Evolutionary conservation across 441 rosid genomes (phyloP).

Genomic region (Erysimum pusillum): DNA sequence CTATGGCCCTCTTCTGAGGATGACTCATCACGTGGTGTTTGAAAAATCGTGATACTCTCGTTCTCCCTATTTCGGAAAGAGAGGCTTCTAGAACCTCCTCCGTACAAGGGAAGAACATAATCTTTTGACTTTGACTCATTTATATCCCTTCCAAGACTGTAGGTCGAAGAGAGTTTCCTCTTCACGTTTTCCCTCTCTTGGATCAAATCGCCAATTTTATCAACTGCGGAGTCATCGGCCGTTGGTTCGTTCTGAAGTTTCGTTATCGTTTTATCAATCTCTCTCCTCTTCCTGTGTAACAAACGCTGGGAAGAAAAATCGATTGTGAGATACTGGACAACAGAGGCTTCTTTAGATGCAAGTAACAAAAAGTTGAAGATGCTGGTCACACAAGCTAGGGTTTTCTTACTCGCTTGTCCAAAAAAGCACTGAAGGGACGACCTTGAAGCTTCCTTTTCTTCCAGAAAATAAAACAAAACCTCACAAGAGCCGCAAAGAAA

Average conservation of each 20-base stretch:
- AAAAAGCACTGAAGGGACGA: slow-evolving; percentile 66
- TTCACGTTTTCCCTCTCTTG: slow-evolving; percentile 60
- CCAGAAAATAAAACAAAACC: slow-evolving; percentile 88
- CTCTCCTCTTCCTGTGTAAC: slow-evolving; percentile 76
- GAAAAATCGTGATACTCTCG: slow-evolving; percentile 57
- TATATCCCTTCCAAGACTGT: slow-evolving; percentile 80
- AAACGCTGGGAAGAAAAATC: slow-evolving; percentile 56
- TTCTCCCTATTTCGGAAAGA: slow-evolving; percentile 60
- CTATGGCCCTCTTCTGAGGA: slow-evolving; percentile 52
- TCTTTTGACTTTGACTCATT: slow-evolving; percentile 40
- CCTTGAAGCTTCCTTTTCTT: slow-evolving; percentile 80
- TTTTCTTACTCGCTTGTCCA: slow-evolving; percentile 75
- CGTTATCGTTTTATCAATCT: slow-evolving; percentile 59
- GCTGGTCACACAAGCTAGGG: slow-evolving; percentile 21
- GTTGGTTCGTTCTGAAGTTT: slow-evolving; percentile 64
- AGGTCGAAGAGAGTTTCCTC: slow-evolving; percentile 82
- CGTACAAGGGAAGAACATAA: slow-evolving; percentile 62
- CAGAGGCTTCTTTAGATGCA: slow-evolving; percentile 8
- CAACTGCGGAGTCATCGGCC: slow-evolving; percentile 50
- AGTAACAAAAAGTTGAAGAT: neutral
- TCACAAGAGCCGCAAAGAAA: slow-evolving; percentile 63
- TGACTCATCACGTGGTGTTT: slow-evolving; percentile 54
- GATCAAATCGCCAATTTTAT: slow-evolving; percentile 63
- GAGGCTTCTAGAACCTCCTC: slow-evolving; percentile 59
- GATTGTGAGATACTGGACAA: slow-evolving; percentile 48